Conservation (phyloP, 306 rosid species). For the Trichosanthes cucumerina region DNA sequence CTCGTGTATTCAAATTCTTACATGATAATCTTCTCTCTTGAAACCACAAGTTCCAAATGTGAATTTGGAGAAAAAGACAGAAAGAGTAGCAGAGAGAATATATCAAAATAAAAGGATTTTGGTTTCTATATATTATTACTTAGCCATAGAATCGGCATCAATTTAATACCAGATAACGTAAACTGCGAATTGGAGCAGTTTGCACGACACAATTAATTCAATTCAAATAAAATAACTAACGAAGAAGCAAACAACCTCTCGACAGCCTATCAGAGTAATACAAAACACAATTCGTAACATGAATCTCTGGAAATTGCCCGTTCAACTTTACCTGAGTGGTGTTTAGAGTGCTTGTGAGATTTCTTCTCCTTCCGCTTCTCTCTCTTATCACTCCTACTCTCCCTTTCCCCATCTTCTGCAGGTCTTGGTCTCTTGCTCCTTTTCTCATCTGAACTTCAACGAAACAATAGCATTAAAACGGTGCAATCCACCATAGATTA, state of each 20-base stretch:
- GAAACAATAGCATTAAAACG: not conserved
- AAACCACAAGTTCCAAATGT: not conserved
- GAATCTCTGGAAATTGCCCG: not conserved
- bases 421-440: slow-evolving; percentile 55
- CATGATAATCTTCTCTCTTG: not conserved
- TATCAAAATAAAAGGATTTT: not conserved
- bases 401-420: slow-evolving; percentile 47
- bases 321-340: slow-evolving; percentile 28
- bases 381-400: slow-evolving; percentile 43
- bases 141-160: not conserved
- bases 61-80: not conserved
- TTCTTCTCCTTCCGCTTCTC: slow-evolving; percentile 56
- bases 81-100: not conserved
- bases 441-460: slow-evolving; percentile 43
- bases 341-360: slow-evolving; percentile 50
- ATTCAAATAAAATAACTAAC: not conserved
- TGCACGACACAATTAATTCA: not conserved
- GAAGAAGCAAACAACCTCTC: not conserved
- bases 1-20: not conserved
- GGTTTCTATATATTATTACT: not conserved
- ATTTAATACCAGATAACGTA: not conserved
- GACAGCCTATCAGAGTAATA: not conserved
- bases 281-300: not conserved
- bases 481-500: not conserved
- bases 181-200: not conserved